These are phyloP conservation scores for barrel medic (Medicago truncatula) DNA, from an alignment of 306 rosid species.

Conservation along the genomic window DNA sequence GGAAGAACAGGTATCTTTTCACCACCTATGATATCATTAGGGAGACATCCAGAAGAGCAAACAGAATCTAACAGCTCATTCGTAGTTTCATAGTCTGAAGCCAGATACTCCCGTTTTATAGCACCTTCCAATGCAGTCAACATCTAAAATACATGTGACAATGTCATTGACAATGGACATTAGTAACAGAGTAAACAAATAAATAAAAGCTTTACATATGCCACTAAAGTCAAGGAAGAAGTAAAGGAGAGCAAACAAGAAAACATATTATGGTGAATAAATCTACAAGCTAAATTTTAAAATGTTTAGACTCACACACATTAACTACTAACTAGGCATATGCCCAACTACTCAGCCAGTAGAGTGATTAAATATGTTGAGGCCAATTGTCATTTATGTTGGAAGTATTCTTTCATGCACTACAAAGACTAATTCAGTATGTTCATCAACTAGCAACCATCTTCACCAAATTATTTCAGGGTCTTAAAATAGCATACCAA, in stretches of 20 bases:
- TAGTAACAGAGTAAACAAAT: slow-evolving; percentile 24
- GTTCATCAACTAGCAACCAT: slow-evolving; percentile 7
- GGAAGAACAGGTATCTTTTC: slow-evolving; percentile 61
- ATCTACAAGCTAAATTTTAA: not conserved
- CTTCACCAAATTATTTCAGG: not conserved
- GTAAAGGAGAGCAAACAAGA: slow-evolving; percentile 9
- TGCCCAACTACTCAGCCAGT: not conserved
- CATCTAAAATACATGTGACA: slow-evolving; percentile 49
- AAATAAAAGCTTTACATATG: slow-evolving; percentile 16
- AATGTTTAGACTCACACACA: not conserved
- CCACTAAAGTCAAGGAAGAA: not conserved
- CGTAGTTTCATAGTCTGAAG: slow-evolving; percentile 63
- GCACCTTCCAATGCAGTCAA: slow-evolving; percentile 69
- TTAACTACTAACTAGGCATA: not conserved
- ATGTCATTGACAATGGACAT: slow-evolving; percentile 14
- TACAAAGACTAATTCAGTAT: not conserved
- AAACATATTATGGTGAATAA: not conserved
- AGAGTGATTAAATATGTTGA: not conserved
- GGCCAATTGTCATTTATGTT: not conserved
- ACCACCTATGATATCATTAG: slow-evolving; percentile 35
- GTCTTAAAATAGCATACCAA: not conserved
- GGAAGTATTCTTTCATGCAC: not conserved
- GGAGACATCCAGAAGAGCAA: slow-evolving; percentile 41
- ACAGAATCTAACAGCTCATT: slow-evolving; percentile 58
- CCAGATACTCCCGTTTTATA: slow-evolving; percentile 61